These are phyloP conservation scores for Pezicula carpinea DNA, from an alignment of 2,329 filamentous ascomycete species.

Conservation along the genomic window DNA sequence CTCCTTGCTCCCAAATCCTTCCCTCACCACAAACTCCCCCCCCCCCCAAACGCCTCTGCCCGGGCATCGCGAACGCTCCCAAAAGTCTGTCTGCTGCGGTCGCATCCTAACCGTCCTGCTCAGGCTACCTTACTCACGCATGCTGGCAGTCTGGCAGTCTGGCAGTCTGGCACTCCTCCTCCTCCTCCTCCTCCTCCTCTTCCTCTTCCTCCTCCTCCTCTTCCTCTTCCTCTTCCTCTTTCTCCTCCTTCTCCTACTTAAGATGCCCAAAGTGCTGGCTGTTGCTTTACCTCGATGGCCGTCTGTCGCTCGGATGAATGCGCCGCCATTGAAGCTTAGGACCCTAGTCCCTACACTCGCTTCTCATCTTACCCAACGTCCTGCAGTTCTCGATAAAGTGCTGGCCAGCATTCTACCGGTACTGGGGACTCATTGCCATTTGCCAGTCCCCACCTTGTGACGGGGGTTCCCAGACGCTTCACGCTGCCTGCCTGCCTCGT, in stretches of 20 bases:
- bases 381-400: constrained; percentile 26
- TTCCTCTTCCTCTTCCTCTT: constrained; percentile 8
- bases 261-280: too few species aligned
- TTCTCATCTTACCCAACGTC: constrained; percentile 23
- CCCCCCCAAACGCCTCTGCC: background rate
- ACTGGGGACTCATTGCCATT: constrained; percentile 22
- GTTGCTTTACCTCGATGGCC: background rate
- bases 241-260: constrained; percentile 7
- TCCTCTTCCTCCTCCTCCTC: too few species aligned
- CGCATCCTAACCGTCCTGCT: too few species aligned
- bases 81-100: too few species aligned
- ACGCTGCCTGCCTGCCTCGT: constrained; percentile 20
- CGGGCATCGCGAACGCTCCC: background rate
- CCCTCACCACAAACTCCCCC: background rate
- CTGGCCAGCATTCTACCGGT: constrained; percentile 14
- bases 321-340: constrained; percentile 20
- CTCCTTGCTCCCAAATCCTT: constrained; percentile 13
- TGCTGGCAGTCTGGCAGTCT: too few species aligned
- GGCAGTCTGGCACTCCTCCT: too few species aligned
- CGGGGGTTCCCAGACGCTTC: constrained; percentile 16
- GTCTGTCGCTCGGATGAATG: constrained; percentile 25
- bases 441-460: constrained; percentile 21
- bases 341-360: constrained; percentile 20
- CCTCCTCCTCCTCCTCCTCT: too few species aligned
- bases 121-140: too few species aligned